These are phyloP conservation scores for Silene vulgaris DNA, from an alignment of 179 eudicot species.

Conservation along the genomic window DNA sequence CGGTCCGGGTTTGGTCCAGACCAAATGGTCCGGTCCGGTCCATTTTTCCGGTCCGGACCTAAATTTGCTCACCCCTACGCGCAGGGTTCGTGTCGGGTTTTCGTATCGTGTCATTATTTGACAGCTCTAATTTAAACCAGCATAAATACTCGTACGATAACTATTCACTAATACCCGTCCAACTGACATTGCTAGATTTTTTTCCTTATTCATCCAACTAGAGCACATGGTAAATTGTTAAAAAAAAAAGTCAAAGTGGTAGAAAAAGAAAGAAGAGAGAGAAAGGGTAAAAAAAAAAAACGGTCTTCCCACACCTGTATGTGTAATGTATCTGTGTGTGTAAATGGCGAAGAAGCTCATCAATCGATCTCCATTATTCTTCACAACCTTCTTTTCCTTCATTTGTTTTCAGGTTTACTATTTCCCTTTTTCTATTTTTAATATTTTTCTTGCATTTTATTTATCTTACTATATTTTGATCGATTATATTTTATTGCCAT, in stretches of 20 bases:
- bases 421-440: not conserved
- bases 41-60: no score
- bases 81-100: no score
- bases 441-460: not conserved
- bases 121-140: no score
- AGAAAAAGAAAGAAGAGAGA: not conserved
- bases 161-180: no score
- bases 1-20: no score
- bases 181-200: not conserved
- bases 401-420: slow-evolving; percentile 25
- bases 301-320: slow-evolving; percentile 6
- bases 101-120: no score
- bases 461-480: not conserved
- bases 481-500: not conserved
- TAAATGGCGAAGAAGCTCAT: slow-evolving; percentile 39
- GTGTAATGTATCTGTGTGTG: slow-evolving; percentile 10
- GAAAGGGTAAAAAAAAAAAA: slow-evolving; percentile 11
- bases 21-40: no score
- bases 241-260: not conserved
- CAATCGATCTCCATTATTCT: slow-evolving; percentile 28
- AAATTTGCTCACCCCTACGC: no score
- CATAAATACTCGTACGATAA: no score
- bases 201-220: not conserved
- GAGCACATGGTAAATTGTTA: not conserved
- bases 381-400: slow-evolving; percentile 21